These are phyloP conservation scores for Gossypium davidsonii DNA, from an alignment of 441 rosid species.

Conservation along the genomic window DNA sequence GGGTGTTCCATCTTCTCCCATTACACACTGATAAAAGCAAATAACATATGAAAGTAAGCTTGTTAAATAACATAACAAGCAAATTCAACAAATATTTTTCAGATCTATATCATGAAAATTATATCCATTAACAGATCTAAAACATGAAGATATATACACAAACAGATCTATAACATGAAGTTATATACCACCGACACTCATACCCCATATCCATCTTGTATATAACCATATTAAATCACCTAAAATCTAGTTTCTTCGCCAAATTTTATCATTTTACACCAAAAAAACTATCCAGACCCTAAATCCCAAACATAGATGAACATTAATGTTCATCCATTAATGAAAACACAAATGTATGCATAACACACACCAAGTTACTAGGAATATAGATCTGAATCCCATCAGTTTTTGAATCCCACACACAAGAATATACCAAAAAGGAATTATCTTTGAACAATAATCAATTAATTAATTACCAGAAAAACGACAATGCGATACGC, in stretches of 20 bases:
- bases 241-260: background rate
- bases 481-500: background rate
- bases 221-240: background rate
- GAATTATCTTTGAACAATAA: background rate
- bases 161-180: no score
- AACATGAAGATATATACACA: no score
- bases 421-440: background rate
- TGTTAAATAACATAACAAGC: background rate
- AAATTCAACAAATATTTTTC: background rate
- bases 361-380: no score
- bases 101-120: background rate
- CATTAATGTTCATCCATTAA: background rate
- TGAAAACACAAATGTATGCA: no score
- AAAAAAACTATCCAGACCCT: background rate
- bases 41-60: background rate
- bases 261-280: background rate
- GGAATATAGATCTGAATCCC: background rate
- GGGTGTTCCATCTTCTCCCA: conserved; percentile 45
- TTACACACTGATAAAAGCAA: conserved; percentile 18
- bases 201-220: background rate
- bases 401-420: background rate
- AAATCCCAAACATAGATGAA: background rate
- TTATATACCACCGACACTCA: background rate
- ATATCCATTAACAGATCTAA: background rate
- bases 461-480: background rate